phyloP scores from a whole-genome alignment of 495 filamentous ascomycete genomes.

The Aspergillus cavernicola region DNA sequence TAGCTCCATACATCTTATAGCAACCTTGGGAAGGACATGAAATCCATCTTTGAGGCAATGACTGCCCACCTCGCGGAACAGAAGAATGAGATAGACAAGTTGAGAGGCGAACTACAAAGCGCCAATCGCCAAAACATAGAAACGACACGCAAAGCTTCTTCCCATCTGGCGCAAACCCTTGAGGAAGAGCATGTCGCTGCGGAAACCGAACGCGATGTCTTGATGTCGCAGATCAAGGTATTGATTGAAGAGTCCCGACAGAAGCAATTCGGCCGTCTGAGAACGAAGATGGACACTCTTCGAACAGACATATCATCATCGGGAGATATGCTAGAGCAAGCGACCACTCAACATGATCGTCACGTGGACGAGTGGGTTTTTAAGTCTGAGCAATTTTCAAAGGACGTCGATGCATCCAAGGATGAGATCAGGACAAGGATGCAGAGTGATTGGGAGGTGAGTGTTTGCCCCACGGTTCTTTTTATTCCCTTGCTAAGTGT shows the following conservation, averaged over 20 bases:
- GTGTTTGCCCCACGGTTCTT: slow-evolving; percentile 27
- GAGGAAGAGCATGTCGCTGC: slow-evolving; percentile 72
- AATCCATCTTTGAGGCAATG: slow-evolving; percentile 76
- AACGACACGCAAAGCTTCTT: slow-evolving; percentile 60
- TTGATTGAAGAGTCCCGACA: slow-evolving; percentile 73
- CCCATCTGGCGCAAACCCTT: slow-evolving; percentile 65
- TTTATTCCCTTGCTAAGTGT: slow-evolving; percentile 24
- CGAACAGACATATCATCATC: slow-evolving; percentile 60
- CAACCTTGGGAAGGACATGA: slow-evolving; percentile 85
- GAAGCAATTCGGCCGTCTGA: slow-evolving; percentile 67
- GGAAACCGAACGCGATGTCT: slow-evolving; percentile 64
- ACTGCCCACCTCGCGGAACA: slow-evolving; percentile 70
- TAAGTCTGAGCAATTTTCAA: slow-evolving; percentile 63
- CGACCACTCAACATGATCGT: slow-evolving; percentile 59
- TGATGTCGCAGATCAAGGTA: slow-evolving; percentile 71
- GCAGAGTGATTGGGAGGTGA: slow-evolving; percentile 83
- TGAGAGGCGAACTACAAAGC: slow-evolving; percentile 64
- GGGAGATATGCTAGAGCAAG: slow-evolving; percentile 57
- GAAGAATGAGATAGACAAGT: slow-evolving; percentile 66
- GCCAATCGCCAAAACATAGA: slow-evolving; percentile 63
- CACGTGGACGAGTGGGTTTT: slow-evolving; percentile 74
- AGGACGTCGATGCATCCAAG: slow-evolving; percentile 64
- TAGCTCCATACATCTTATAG: slow-evolving; percentile 81
- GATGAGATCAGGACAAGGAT: slow-evolving; percentile 76
- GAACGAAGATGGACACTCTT: slow-evolving; percentile 55